These are phyloP conservation scores for Boletus rubescentipes DNA, from an alignment of 768 basidiomycete genomes.

Conservation along the genomic window DNA sequence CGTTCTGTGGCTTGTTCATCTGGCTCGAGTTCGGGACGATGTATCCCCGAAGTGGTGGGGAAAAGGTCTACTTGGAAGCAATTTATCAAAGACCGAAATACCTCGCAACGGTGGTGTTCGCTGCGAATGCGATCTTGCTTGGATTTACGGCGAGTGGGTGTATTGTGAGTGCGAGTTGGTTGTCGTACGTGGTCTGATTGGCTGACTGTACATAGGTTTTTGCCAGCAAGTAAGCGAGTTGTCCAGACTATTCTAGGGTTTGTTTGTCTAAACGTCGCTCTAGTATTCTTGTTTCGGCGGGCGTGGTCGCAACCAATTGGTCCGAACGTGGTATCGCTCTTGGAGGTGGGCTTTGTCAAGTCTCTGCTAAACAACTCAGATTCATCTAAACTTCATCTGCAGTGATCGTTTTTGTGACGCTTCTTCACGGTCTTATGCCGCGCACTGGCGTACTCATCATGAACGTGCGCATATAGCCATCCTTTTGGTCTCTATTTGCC, in stretches of 20 bases:
- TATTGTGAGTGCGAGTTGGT: constrained; percentile 38
- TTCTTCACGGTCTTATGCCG: constrained; percentile 54
- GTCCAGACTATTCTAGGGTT: no score
- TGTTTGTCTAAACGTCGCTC: not conserved
- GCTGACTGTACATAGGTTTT: constrained; percentile 30
- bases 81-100: constrained; percentile 48
- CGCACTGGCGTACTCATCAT: constrained; percentile 48
- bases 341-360: constrained; percentile 38
- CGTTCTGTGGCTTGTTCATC: constrained; percentile 58
- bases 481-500: no score
- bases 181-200: no score
- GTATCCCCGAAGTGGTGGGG: constrained; percentile 60
- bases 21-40: constrained; percentile 65
- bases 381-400: not conserved
- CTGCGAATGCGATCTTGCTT: constrained; percentile 46
- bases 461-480: constrained; percentile 41
- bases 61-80: constrained; percentile 62
- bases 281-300: constrained; percentile 52
- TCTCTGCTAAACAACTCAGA: not conserved
- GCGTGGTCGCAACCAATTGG: constrained; percentile 45
- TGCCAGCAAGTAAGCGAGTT: constrained; percentile 31
- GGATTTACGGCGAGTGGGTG: constrained; percentile 44
- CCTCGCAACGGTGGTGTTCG: constrained; percentile 49
- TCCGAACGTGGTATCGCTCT: constrained; percentile 60
- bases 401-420: constrained; percentile 52